Evolutionary conservation across 352 stramenopile species (phyloP), one percentile per base, ranked within the genome.

Genomic region (Pythium guiyangense): DNA sequence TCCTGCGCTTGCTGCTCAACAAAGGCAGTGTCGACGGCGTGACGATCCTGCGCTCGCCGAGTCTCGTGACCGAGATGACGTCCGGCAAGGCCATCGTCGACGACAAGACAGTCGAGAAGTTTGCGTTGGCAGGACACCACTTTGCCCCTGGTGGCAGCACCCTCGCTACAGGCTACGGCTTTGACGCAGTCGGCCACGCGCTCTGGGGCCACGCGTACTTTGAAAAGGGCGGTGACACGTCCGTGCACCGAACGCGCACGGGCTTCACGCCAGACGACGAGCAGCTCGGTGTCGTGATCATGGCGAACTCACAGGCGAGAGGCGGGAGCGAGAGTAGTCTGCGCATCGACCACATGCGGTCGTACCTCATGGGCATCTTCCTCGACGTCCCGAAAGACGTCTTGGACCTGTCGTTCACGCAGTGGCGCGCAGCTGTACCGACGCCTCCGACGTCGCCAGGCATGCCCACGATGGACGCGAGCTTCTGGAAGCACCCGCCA

Each of bases 131-230:
- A 29, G 79, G 79, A 0, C 68, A 85, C 18, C 69, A 81, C 25
- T 82, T 69, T 53, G 60, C 64, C 1, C 57, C 66, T 0, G 77
- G 88, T 4, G 77, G 77, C 22, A 69, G 71, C 44, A 78, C 71
- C 2, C 57, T 88, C 15, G 63, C 73, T 2, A 73, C 77, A 6
- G 79, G 79, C 5, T 90, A 90, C 35, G 79, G 77, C 18, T 77
- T 90, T 40, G 79, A 90, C 46, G 76, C 73, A 51, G 60, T 84
- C 46, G 69, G 67, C 0, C 62, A 74, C 17, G 75, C 67, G 0
- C 67, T 87, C 47, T 87, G 75, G 75, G 79, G 79, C 5, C 70
- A 86, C 52, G 69, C 74, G 29, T 88, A 90, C 52, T 69, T 70
- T 20, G 79, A 90, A 61, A 90, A 90, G 58, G 76, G 77, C 29